A percentile compares a stretch with the other conserved stretches of the same genome.
phyloP scores from a whole-genome alignment of 2,329 filamentous ascomycete species.

The Blumeria hordei region DNA sequence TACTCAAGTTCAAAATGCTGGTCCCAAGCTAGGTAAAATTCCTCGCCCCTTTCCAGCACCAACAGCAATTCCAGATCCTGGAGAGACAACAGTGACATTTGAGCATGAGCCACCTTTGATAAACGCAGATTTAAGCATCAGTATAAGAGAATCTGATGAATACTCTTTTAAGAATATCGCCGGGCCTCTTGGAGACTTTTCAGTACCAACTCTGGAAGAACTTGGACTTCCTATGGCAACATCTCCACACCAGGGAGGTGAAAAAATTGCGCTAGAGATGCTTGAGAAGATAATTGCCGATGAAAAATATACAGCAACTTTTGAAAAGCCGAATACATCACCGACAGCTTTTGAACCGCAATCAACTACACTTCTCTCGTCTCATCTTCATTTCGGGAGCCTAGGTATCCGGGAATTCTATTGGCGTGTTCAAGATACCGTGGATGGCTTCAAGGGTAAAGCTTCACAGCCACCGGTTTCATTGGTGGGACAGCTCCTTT shows the following conservation, averaged over 20 bases:
- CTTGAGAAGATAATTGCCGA: slow-evolving; percentile 35
- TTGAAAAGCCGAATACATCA: slow-evolving; percentile 52
- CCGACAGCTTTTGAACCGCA: slow-evolving; percentile 51
- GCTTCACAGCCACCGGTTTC: slow-evolving; percentile 36
- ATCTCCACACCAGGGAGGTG: slow-evolving; percentile 46
- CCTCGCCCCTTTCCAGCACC: slow-evolving; percentile 36
- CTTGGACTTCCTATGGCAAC: slow-evolving; percentile 45
- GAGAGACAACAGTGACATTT: slow-evolving; percentile 33
- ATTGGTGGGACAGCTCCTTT: slow-evolving; percentile 47
- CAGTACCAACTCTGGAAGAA: slow-evolving; percentile 45
- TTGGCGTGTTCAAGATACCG: slow-evolving; percentile 40
- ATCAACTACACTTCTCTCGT: slow-evolving; percentile 48
- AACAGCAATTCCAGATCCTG: slow-evolving; percentile 34
- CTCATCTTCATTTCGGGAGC: slow-evolving; percentile 51
- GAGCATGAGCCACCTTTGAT: slow-evolving; percentile 27
- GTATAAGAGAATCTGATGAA: slow-evolving; percentile 27
- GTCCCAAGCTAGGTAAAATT: slow-evolving; percentile 35
- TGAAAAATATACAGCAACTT: slow-evolving; percentile 43
- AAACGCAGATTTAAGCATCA: slow-evolving; percentile 34
- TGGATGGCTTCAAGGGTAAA: slow-evolving; percentile 27
- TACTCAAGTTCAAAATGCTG: slow-evolving; percentile 37
- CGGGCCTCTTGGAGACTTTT: slow-evolving; percentile 44
- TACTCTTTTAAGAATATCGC: slow-evolving; percentile 34
- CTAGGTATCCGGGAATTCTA: slow-evolving; percentile 49
- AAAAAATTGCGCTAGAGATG: slow-evolving; percentile 33